These are phyloP conservation scores for Amylocarpus encephaloides DNA, from an alignment of 2,329 filamentous ascomycete species.

Conservation along the genomic window DNA sequence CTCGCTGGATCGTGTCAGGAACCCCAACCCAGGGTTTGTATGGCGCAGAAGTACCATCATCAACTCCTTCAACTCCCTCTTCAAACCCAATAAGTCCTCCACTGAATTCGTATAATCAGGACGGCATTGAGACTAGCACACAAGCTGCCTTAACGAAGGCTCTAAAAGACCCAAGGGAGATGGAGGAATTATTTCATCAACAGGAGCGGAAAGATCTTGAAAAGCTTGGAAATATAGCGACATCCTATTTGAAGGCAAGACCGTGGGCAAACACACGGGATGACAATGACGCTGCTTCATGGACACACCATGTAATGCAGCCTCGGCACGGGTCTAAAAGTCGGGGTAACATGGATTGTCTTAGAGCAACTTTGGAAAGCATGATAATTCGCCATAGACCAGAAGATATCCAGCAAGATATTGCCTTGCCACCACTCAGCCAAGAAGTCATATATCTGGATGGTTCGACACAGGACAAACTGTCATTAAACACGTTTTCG, in stretches of 20 bases:
- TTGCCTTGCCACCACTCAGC: constrained; percentile 62
- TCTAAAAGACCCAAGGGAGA: background rate
- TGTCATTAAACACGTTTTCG: constrained; percentile 78
- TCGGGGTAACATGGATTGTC: constrained; percentile 53
- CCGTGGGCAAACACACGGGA: constrained; percentile 68
- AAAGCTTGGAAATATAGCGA: constrained; percentile 57
- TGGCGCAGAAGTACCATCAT: constrained; percentile 51
- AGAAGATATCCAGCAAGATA: constrained; percentile 59
- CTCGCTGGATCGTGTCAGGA: constrained; percentile 84
- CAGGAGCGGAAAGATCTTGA: constrained; percentile 59
- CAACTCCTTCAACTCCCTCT: background rate
- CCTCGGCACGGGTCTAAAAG: constrained; percentile 44
- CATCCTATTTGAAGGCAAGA: constrained; percentile 66
- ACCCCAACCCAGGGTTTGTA: constrained; percentile 82
- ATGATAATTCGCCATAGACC: constrained; percentile 76
- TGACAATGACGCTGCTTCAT: constrained; percentile 54
- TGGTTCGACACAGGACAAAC: constrained; percentile 76
- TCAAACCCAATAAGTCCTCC: no score
- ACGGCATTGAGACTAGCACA: no score
- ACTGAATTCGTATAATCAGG: no score
- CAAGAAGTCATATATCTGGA: constrained; percentile 69
- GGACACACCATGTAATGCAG: constrained; percentile 66
- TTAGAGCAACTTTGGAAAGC: constrained; percentile 65
- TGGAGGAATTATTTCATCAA: constrained; percentile 19
- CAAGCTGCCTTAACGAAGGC: no score